Evolutionary conservation across 257 asterid species (phyloP).

Genomic region (Capsicum chinense): DNA sequence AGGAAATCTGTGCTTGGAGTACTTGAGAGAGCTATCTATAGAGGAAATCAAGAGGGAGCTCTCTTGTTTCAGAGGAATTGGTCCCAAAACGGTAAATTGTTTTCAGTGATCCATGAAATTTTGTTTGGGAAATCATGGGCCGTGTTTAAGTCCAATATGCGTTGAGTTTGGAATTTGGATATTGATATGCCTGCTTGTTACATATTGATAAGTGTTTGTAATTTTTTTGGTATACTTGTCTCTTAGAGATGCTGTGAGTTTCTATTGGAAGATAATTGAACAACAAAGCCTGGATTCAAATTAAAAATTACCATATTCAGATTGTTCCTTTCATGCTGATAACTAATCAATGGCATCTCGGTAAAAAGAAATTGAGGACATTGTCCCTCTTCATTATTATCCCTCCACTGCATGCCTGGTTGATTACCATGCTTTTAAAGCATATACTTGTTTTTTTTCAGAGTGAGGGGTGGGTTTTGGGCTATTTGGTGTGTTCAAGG

Average conservation of each 20-base stretch:
- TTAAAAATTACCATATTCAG: not conserved
- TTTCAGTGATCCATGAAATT: conserved; percentile 14
- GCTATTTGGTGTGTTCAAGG: not conserved
- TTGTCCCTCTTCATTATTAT: not conserved
- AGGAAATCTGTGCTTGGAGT: conserved; percentile 84
- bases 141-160: not conserved
- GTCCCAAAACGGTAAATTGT: conserved; percentile 78
- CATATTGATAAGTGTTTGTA: not conserved
- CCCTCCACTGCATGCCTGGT: not conserved
- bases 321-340: not conserved
- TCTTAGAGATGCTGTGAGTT: not conserved
- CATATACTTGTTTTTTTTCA: not conserved
- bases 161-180: not conserved
- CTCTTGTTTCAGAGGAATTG: conserved; percentile 78
- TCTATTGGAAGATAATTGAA: conserved; percentile 2
- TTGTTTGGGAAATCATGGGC: not conserved
- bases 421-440: not conserved
- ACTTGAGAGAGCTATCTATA: conserved; percentile 65
- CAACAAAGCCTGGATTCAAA: not conserved
- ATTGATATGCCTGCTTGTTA: not conserved
- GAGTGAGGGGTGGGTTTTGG: not conserved
- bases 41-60: conserved; percentile 80
- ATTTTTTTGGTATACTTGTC: not conserved
- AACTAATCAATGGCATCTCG: not conserved
- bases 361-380: not conserved